These are phyloP conservation scores for Akanthomyces lecanii DNA, from an alignment of 2,329 filamentous ascomycete species.

Conservation along the genomic window DNA sequence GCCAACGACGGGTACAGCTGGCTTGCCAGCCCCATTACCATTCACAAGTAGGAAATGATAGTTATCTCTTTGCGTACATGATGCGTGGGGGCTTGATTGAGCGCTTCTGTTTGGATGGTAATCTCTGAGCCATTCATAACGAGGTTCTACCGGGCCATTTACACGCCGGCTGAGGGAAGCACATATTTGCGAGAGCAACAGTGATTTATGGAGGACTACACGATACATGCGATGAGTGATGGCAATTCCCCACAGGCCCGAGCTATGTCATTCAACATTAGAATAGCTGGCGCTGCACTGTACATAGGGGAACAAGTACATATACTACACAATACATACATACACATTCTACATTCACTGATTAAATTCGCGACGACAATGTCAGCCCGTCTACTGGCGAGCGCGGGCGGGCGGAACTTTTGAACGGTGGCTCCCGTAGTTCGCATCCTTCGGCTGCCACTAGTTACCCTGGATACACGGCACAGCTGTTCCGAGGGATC, in stretches of 20 bases:
- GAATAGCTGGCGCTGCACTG: background rate
- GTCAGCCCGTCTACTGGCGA: background rate
- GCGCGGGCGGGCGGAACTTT: background rate
- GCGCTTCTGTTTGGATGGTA: too few species aligned
- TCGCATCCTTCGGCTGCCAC: background rate
- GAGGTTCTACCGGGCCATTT: background rate
- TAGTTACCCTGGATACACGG: background rate
- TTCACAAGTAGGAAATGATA: background rate
- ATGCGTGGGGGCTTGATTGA: too few species aligned
- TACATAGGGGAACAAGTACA: slow-evolving; percentile 7
- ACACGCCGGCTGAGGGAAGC: background rate
- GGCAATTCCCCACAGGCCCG: background rate
- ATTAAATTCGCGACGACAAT: background rate
- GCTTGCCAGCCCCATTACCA: slow-evolving; percentile 2
- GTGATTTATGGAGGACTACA: background rate
- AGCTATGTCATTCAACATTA: slow-evolving; percentile 11
- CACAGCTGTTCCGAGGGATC: too few species aligned
- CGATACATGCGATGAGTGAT: background rate
- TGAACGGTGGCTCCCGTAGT: background rate
- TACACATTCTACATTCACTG: background rate
- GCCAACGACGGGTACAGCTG: slow-evolving; percentile 6
- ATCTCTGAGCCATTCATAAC: background rate
- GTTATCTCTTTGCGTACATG: too few species aligned
- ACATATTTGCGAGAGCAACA: background rate
- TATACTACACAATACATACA: background rate